Base-by-base conservation (phyloP, 305 asterid genomes). In the Fraxinus angustifolia region DNA sequence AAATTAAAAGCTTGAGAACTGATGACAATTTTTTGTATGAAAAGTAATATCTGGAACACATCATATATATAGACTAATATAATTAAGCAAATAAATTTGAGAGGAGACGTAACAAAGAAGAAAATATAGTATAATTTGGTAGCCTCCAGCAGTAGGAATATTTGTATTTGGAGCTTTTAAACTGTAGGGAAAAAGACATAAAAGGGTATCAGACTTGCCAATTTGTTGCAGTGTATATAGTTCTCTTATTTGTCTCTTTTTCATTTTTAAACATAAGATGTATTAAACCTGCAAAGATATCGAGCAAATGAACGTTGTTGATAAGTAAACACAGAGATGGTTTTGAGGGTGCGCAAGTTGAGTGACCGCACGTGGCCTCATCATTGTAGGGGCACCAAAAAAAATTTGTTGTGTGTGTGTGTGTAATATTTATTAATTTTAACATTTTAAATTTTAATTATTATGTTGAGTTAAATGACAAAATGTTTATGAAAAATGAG, bases 241-340 rank as follows among this genome's bases (percentile, higher is more conserved):
- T 85, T 82, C 88, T 68, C 42, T 21, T 73, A 17, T 74, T 53
- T 80, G 88, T 83, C 84, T 14, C 68, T 62, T 75, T 34, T 40
- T 42, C 21, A 34, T 58, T 12, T 12, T 28, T 28, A 42, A 8
- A 36, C 42, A 36, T 36, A 36, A 36, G 42, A 36, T 40, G 45
- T 38, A 38, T 38, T 38, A 8, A 8, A 38, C 45, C 45, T 38
- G 12, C 12, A 36, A 36, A 36, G 42, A 38, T 38, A 2, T 1
- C 12, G 12, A 38, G 45, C 0, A 38, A 38, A 8, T 7, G 45
- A 38, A 38, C 2, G 10, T 38, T 36, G 42, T 36, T 36, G 11
- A 36, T 36, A 36, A 36, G 40, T 35, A 36, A 0, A 4, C 0
- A 4, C 7, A 4, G 6, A 33, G 36, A 1, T 1, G 6, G 1